phyloP scores from a whole-genome alignment of 768 basidiomycete species.

The Chalciporus chontae region DNA sequence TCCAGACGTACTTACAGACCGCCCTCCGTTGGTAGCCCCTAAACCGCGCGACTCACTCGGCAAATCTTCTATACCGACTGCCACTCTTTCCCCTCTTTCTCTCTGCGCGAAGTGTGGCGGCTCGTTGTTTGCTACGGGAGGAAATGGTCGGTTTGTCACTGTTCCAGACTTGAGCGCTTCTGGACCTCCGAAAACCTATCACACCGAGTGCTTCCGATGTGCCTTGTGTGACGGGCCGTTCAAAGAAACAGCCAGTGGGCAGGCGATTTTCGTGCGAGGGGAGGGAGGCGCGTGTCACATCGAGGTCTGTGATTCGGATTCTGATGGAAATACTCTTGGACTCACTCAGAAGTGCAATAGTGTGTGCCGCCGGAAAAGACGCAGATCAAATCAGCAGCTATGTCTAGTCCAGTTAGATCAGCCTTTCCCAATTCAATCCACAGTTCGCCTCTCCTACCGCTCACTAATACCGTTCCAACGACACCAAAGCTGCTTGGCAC shows the following conservation, averaged over 20 bases:
- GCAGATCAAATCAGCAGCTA: constrained; percentile 10
- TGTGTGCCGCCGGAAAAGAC: constrained; percentile 41
- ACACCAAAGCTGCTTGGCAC: constrained; percentile 1
- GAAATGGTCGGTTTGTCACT: constrained; percentile 66
- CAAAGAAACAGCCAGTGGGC: constrained; percentile 55
- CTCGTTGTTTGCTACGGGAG: constrained; percentile 53
- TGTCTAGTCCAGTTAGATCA: constrained; percentile 11
- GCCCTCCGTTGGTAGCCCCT: constrained; percentile 25
- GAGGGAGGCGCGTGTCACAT: constrained; percentile 67
- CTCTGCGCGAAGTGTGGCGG: constrained; percentile 59
- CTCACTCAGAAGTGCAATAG: constrained; percentile 24
- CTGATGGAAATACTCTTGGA: background rate
- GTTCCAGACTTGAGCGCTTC: constrained; percentile 49
- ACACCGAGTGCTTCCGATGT: constrained; percentile 75
- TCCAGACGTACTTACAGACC: constrained; percentile 7
- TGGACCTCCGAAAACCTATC: constrained; percentile 58
- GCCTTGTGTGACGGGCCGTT: constrained; percentile 61
- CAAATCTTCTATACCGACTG: constrained; percentile 27
- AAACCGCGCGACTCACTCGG: constrained; percentile 24
- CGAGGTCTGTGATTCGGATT: constrained; percentile 35
- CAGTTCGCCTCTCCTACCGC: constrained; percentile 18
- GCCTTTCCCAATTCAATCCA: constrained; percentile 6
- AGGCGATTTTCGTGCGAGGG: constrained; percentile 68
- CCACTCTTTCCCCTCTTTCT: constrained; percentile 37
- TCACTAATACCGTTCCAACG: constrained; percentile 17